Conservation (phyloP, 768 basidiomycete genomes). For the Termitomyces sp. region DNA sequence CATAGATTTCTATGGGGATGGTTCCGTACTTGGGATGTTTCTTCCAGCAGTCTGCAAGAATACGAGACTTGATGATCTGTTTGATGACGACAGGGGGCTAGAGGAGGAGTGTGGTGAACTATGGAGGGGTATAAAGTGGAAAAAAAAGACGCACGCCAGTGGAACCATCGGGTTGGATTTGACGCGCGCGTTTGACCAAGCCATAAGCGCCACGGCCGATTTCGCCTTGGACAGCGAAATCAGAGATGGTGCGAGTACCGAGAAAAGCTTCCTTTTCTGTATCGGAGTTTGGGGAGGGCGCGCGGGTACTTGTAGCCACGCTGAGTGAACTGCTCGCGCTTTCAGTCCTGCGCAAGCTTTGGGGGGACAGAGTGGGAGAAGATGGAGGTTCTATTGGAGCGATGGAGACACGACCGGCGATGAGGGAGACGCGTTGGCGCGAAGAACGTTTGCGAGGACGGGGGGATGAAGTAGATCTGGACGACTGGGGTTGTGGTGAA, state of each 20-base stretch:
- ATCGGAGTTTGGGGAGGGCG: conserved; percentile 52
- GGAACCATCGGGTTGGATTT: conserved; percentile 66
- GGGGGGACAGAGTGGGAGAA: conserved; percentile 53
- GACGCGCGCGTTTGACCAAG: conserved; percentile 84
- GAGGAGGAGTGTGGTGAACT: conserved; percentile 16
- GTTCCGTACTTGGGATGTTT: conserved; percentile 92
- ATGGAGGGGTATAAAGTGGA: conserved; percentile 8
- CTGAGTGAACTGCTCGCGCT: conserved; percentile 64
- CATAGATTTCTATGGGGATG: conserved; percentile 96
- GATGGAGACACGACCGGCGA: conserved; percentile 77
- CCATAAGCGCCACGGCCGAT: conserved; percentile 96
- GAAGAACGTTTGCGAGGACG: conserved; percentile 74
- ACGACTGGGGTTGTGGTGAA: conserved; percentile 23
- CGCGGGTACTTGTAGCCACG: conserved; percentile 49
- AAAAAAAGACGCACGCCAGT: conserved; percentile 63
- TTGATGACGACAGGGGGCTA: conserved; percentile 93
- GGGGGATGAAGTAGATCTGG: conserved; percentile 50
- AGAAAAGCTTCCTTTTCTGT: conserved; percentile 39
- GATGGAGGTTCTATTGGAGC: conserved; percentile 72
- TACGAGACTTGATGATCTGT: conserved; percentile 97
- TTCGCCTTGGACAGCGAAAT: conserved; percentile 81
- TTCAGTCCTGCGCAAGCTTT: conserved; percentile 55
- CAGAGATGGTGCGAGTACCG: conserved; percentile 72
- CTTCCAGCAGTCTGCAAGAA: conserved; percentile 99
- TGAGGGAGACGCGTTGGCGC: conserved; percentile 78